A percentile compares a stretch with the other conserved stretches of the same genome.
Conservation (phyloP, 495 filamentous ascomycete genomes). For the Penicillium egyptiacum region DNA sequence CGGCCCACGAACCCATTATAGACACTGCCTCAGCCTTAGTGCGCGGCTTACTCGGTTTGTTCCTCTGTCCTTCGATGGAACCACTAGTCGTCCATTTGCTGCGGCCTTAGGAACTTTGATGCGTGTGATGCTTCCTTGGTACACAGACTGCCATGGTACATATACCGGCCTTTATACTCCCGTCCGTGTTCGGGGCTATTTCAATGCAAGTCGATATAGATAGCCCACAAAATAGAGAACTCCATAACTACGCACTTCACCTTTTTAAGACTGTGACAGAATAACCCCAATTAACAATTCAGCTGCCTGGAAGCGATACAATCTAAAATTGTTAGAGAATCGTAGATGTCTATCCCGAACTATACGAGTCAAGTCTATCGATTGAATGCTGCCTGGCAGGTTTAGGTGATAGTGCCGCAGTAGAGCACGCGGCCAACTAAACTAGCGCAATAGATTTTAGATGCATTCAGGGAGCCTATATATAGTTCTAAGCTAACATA, state of each 20-base stretch:
- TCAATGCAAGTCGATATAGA: background rate
- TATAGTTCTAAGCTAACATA: background rate
- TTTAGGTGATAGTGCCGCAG: background rate
- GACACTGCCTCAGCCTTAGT: slow-evolving; percentile 1
- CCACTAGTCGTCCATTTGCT: background rate
- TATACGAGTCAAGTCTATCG: background rate
- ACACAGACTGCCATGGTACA: background rate
- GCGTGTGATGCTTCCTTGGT: background rate
- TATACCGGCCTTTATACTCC: background rate
- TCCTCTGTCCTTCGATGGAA: background rate
- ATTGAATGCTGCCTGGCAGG: background rate
- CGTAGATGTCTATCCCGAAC: background rate
- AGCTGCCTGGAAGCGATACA: slow-evolving; percentile 7
- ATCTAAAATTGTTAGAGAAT: background rate
- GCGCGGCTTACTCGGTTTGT: background rate
- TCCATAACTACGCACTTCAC: background rate
- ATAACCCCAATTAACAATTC: background rate
- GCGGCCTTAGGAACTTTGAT: background rate
- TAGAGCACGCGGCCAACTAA: background rate
- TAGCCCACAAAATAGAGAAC: background rate
- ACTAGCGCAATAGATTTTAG: background rate
- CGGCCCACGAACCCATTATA: background rate
- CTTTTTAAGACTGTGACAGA: background rate
- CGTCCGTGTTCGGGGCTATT: background rate
- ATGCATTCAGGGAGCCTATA: background rate